These are phyloP conservation scores for Ogataea salicorniae DNA, from an alignment of 805 yeast genomes.

Conservation along the genomic window DNA sequence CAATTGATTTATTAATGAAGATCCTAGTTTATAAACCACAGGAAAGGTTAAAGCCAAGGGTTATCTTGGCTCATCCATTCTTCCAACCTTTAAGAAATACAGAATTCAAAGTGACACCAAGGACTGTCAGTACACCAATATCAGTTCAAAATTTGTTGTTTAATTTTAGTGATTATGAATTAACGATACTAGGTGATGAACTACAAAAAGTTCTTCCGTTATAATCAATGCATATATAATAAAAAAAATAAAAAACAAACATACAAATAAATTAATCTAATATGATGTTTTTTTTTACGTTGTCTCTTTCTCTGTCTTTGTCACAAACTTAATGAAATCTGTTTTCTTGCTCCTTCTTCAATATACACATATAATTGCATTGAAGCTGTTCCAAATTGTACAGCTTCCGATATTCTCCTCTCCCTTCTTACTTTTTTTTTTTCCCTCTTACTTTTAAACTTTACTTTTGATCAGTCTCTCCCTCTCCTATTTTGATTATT, in stretches of 20 bases:
- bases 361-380: too few relatives aligned
- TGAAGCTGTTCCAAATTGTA: too few relatives aligned
- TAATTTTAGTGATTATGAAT: slow-evolving; percentile 68
- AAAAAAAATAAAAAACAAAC: too few relatives aligned
- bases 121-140: slow-evolving; percentile 31
- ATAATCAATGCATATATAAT: neutral
- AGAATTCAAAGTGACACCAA: slow-evolving; percentile 34
- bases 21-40: slow-evolving; percentile 90
- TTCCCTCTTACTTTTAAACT: too few relatives aligned
- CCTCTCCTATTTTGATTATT: too few relatives aligned
- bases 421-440: too few relatives aligned
- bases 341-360: neutral
- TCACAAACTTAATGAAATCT: neutral
- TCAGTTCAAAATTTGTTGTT: slow-evolving; percentile 42
- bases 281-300: too few relatives aligned
- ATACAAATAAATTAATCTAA: too few relatives aligned
- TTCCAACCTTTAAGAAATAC: slow-evolving; percentile 76
- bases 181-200: slow-evolving; percentile 26
- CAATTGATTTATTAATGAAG: slow-evolving; percentile 75
- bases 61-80: slow-evolving; percentile 82
- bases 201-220: slow-evolving; percentile 21
- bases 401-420: too few relatives aligned
- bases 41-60: slow-evolving; percentile 69
- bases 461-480: too few relatives aligned
- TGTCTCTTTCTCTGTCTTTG: neutral